Base-by-base conservation (phyloP, 306 rosid genomes). In the Trichosanthes truncata region DNA sequence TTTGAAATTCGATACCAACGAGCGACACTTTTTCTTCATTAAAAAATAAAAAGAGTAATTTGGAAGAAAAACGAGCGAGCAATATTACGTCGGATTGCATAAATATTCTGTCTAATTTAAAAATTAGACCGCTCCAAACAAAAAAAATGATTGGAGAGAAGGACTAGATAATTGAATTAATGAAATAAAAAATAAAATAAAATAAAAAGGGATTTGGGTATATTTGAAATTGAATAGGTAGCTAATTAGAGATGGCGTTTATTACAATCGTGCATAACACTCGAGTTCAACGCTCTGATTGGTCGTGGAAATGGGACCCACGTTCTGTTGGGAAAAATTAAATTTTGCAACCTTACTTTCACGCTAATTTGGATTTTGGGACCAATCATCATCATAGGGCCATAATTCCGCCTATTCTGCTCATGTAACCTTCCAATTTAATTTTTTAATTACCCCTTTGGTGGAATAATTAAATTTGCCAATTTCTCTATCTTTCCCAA, bases 221-320 rank as follows among this genome's bases (percentile, higher is more conserved):
- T 40, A 36, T 68, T 9, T 38, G 9, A 33, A 18, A 40, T 68
- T 9, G 1, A 21, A 69, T 72, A 10, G 15, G 57, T 71, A 72
- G 76, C 3, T 43, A 21, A 11, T 12, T 40, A 20, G 31, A 10
- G 75, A 40, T 41, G 15, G 75, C 4, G 62, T 5, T 14, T 6
- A 14, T 23, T 48, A 25, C 1, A 72, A 72, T 72, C 77, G 77
- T 72, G 77, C 77, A 6, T 17, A 51, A 72, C 77, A 72, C 59
- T 67, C 23, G 38, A 46, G 77, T 48, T 69, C 77, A 72, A 46
- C 77, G 57, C 38, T 45, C 40, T 26, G 40, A 72, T 72, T 72
- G 77, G 77, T 7, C 7, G 2, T 25, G 9, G 13, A 25, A 26
- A 12, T 26, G 77, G 77, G 77, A 3, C 77, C 77, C 77, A 72